Percentiles rank a stretch among this genome's conserved stretches.
Conservation (phyloP, 305 asterid genomes). For the Fraxinus dipetala region DNA sequence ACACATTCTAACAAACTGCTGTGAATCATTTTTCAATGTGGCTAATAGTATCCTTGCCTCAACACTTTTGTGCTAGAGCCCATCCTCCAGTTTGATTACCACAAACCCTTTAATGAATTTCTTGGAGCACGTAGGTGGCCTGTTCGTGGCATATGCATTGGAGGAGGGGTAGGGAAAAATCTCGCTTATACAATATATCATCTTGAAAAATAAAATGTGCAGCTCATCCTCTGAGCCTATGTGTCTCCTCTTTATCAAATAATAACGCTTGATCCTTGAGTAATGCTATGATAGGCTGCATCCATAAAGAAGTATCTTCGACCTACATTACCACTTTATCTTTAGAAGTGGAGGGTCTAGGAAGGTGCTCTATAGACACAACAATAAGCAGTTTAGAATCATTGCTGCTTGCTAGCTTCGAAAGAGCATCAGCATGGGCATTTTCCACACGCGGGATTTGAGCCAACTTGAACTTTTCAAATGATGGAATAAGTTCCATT, state of each 20-base stretch:
- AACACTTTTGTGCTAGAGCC: not conserved
- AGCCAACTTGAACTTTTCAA: not conserved
- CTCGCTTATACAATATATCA: too few relatives aligned
- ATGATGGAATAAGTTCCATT: not conserved
- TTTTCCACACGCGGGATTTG: too few relatives aligned
- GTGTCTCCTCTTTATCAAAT: not conserved
- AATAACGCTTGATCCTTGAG: not conserved
- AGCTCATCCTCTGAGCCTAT: too few relatives aligned
- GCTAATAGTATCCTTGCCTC: not conserved
- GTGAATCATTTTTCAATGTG: not conserved
- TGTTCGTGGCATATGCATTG: too few relatives aligned
- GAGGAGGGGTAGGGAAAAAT: too few relatives aligned
- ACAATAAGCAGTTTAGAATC: too few relatives aligned
- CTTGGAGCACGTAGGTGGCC: not conserved
- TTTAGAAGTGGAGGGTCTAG: not conserved
- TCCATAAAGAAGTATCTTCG: not conserved
- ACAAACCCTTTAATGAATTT: too few relatives aligned
- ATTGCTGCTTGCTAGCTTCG: not conserved
- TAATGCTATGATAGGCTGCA: not conserved
- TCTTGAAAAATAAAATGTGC: too few relatives aligned
- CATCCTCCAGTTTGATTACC: not conserved
- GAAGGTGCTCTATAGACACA: not conserved
- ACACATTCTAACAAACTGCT: not conserved
- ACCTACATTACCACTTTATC: not conserved
- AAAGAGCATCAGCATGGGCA: not conserved